Conservation (phyloP, 2,329 filamentous ascomycete species). For the Ophiocordyceps sinensis region DNA sequence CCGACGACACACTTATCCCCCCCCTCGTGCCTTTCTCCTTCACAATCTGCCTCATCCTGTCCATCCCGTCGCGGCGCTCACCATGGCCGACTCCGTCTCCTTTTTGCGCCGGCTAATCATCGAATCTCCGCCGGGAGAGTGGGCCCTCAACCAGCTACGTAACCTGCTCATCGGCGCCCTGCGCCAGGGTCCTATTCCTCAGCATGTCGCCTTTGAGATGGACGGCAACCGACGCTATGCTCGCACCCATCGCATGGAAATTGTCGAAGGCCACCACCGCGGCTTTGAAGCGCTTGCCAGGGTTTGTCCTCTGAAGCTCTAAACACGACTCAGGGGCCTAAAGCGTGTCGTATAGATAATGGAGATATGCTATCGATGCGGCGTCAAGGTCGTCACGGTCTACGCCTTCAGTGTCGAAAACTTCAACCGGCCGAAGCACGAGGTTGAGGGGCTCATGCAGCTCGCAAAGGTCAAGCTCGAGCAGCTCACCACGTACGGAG, state of each 20-base stretch:
- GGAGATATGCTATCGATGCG: slow-evolving; percentile 95
- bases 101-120: slow-evolving; percentile 54
- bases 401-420: slow-evolving; percentile 99
- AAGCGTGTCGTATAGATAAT: slow-evolving; percentile 48
- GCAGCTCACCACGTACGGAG: slow-evolving; percentile 84
- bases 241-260: slow-evolving; percentile 81
- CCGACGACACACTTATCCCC: not conserved
- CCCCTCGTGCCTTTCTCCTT: not conserved
- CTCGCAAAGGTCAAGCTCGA: slow-evolving; percentile 91
- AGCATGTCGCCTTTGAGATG: slow-evolving; percentile 99
- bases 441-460: slow-evolving; percentile 94
- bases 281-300: slow-evolving; percentile 90
- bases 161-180: slow-evolving; percentile 80
- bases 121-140: slow-evolving; percentile 83
- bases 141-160: slow-evolving; percentile 63
- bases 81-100: slow-evolving; percentile 40
- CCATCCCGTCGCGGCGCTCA: not conserved
- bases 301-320: slow-evolving; percentile 12
- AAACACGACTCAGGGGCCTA: slow-evolving; percentile 1
- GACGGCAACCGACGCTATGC: slow-evolving; percentile 94
- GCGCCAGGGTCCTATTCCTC: slow-evolving; percentile 79
- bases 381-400: slow-evolving; percentile 91
- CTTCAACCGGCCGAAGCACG: slow-evolving; percentile 91
- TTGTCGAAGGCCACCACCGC: slow-evolving; percentile 86
- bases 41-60: not conserved